Evolutionary conservation across 2,329 filamentous ascomycete species (phyloP).

Genomic region (Fusarium subtropicale): DNA sequence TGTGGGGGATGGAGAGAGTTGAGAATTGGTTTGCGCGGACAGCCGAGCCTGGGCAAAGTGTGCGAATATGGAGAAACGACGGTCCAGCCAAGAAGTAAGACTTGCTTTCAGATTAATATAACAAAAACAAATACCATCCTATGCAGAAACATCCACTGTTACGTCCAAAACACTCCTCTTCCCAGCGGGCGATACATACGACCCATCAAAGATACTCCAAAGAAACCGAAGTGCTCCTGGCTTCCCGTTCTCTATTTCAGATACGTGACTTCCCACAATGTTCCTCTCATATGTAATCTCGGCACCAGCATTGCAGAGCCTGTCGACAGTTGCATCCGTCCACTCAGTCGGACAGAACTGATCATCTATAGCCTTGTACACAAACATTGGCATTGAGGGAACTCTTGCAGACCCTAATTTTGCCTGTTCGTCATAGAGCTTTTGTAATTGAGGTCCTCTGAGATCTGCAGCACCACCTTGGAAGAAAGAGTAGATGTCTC

Average conservation of each 20-base stretch:
- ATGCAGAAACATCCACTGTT: background rate
- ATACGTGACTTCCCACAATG: conserved; percentile 55
- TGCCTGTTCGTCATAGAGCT: conserved; percentile 47
- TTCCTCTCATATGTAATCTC: conserved; percentile 60
- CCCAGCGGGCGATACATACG: conserved; percentile 17
- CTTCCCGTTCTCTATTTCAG: conserved; percentile 40
- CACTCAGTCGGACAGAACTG: conserved; percentile 57
- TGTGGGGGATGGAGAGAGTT: conserved; percentile 23
- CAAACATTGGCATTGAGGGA: conserved; percentile 60
- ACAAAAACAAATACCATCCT: rapidly evolving
- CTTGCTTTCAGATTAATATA: too few species aligned
- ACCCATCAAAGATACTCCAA: conserved; percentile 25
- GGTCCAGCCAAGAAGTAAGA: background rate
- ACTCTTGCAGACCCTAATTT: conserved; percentile 52
- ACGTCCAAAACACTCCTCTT: background rate
- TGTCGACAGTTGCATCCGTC: conserved; percentile 57
- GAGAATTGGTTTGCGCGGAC: conserved; percentile 24
- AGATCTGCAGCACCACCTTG: conserved; percentile 43
- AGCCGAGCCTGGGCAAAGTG: background rate
- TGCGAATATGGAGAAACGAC: background rate
- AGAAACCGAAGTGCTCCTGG: conserved; percentile 25
- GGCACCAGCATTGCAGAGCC: conserved; percentile 56
- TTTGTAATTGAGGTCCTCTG: conserved; percentile 29
- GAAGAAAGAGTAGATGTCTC: conserved; percentile 49
- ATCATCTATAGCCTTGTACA: conserved; percentile 63